Evolutionary conservation across 345 rosid genomes (phyloP).

Genomic region (Camelina hispida): DNA sequence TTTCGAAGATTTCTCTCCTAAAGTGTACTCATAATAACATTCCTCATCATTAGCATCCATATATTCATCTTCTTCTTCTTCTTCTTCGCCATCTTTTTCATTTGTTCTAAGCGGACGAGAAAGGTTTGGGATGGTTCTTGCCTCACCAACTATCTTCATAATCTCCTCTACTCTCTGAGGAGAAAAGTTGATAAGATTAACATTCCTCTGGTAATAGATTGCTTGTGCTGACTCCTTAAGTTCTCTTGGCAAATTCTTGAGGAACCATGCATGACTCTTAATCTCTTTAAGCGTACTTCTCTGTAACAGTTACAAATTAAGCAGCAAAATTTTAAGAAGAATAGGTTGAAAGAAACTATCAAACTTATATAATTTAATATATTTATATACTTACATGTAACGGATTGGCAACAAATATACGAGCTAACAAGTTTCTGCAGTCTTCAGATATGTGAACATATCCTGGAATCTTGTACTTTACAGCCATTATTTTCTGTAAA

Average conservation of each 20-base stretch:
- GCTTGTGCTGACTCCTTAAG: conserved; percentile 57
- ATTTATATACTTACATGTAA: conserved; percentile 42
- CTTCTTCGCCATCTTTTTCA: conserved; percentile 49
- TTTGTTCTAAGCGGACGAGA: conserved; percentile 20
- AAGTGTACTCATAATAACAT: background rate
- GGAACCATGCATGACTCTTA: conserved; percentile 71
- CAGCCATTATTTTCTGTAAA: conserved; percentile 82
- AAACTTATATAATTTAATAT: background rate
- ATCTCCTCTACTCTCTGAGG: conserved; percentile 74
- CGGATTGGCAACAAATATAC: conserved; percentile 80
- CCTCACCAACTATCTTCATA: conserved; percentile 66
- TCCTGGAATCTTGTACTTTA: conserved; percentile 82
- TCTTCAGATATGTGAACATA: conserved; percentile 78
- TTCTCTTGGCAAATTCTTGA: conserved; percentile 66
- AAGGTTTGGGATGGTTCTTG: conserved; percentile 49
- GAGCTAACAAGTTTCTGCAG: conserved; percentile 69
- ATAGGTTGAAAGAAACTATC: background rate
- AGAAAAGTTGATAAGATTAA: conserved; percentile 33
- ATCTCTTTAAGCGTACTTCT: conserved; percentile 69
- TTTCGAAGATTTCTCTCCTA: too few relatives aligned
- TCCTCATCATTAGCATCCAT: conserved; percentile 59
- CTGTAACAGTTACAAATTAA: conserved; percentile 37
- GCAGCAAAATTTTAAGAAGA: background rate
- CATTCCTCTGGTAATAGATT: conserved; percentile 38
- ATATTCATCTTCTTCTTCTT: conserved; percentile 65